Base-by-base conservation (phyloP, 805 yeast genomes). In the Sugiyamaella lignohabitans region DNA sequence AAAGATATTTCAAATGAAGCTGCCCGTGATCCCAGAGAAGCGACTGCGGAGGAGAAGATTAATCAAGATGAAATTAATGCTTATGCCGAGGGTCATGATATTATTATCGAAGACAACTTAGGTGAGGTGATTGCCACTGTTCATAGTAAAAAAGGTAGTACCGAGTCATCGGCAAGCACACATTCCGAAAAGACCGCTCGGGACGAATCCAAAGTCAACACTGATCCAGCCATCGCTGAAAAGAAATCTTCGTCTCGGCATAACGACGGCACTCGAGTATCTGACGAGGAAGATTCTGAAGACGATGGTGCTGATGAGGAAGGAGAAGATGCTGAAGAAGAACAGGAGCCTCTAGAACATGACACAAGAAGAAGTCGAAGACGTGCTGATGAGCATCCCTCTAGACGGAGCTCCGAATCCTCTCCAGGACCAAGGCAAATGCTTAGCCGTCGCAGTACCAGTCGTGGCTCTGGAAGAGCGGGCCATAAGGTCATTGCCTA, bases 121-220 rank as follows among this genome's bases (percentile, higher is more conserved):
- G 98, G 98, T 46, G 96, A 89, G 60, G 74, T 88, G 38, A 59
- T 91, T 43, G 80, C 77, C 43, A 72, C 80, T 1, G 68, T 81
- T 45, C 57, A 65, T 57, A 62, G 34, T 47, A 37, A 40, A 17
- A 42, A 35, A 17, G 42, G 37, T 3, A 22, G 37, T 17, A n/a
- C 34, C 10, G 38, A 45, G 11, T 18, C 38, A 27, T 29, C n/a
- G 16, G 20, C 21, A 19, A 23, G 18, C 8, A 34, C 65, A 32
- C n/a, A 29, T 19, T 3, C 11, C 30, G 30, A 11, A 27, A 6
- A 6, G 30, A 27, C 5, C 32, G 8, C 37, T 10, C 10, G 40
- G n/a, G 6, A 30, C 14, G 42, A 8, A 27, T 23, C 24, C 14
- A 35, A n/a, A 16, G 8, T n/a, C 14, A 24, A 38, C 3, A 24